A percentile compares a stretch with the other conserved stretches of the same genome.
Conservation (phyloP, 768 basidiomycete genomes). For the Rubroboletus pulcherrimus region DNA sequence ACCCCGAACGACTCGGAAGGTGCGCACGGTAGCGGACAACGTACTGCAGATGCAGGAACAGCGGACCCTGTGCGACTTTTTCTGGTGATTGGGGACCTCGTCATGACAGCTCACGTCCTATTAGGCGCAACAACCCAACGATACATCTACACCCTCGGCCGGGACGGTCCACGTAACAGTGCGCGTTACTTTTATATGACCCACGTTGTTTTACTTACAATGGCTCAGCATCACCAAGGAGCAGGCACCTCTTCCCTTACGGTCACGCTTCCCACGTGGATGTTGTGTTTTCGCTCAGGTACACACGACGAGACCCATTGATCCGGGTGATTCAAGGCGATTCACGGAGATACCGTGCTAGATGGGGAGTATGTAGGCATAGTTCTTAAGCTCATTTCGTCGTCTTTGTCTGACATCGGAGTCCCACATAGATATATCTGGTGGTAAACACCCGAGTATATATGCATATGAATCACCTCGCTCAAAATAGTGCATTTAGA, state of each 20-base stretch:
- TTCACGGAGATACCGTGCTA: not conserved
- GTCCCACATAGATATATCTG: no score
- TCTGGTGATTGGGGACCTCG: no score
- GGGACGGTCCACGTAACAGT: not conserved
- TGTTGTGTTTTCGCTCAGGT: not conserved
- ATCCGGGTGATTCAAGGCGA: not conserved
- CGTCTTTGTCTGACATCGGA: not conserved
- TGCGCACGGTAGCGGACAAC: not conserved
- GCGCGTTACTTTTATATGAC: not conserved
- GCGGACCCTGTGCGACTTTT: not conserved
- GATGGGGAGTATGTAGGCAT: no score
- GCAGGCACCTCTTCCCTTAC: not conserved
- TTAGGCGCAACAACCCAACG: not conserved
- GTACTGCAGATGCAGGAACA: not conserved
- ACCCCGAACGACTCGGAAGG: no score
- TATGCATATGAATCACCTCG: no score
- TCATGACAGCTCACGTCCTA: not conserved
- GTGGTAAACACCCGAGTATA: no score
- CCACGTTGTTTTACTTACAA: not conserved
- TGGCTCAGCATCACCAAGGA: not conserved
- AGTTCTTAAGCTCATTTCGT: no score
- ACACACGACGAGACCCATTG: not conserved
- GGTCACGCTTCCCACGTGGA: not conserved
- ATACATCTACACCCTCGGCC: not conserved
- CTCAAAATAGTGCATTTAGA: no score